Evolutionary conservation across 495 filamentous ascomycete genomes (phyloP).

Genomic region (Pyrenula massariospora): DNA sequence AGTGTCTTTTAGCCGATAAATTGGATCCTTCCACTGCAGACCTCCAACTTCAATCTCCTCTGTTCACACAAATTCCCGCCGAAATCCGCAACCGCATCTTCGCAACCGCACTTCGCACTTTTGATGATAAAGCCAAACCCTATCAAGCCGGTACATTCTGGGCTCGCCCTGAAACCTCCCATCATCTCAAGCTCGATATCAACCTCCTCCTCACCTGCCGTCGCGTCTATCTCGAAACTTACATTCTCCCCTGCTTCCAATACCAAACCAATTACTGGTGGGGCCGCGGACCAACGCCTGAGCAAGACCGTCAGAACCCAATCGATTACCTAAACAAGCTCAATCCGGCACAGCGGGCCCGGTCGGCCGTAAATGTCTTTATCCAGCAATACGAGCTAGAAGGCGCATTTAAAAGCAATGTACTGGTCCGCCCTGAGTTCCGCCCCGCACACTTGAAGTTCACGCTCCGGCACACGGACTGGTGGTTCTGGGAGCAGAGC

Average conservation of each 20-base stretch:
- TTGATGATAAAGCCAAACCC: conserved; percentile 8
- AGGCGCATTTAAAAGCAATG: neutral
- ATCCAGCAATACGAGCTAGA: conserved; percentile 16
- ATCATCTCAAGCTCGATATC: conserved; percentile 11
- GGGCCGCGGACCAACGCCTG: conserved; percentile 1
- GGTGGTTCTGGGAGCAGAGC: conserved; percentile 19
- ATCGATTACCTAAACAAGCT: neutral
- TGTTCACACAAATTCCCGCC: conserved; percentile 16
- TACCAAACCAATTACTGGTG: conserved; percentile 13
- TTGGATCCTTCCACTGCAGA: neutral
- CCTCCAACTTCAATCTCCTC: conserved; percentile 10
- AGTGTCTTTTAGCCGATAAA: neutral
- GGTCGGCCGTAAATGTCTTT: conserved; percentile 13
- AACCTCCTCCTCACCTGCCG: conserved; percentile 17
- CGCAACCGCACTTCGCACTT: conserved; percentile 15
- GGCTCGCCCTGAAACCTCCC: conserved; percentile 15
- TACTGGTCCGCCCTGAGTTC: neutral
- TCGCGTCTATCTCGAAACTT: conserved; percentile 15
- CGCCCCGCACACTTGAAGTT: conserved; percentile 8
- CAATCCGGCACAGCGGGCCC: conserved; percentile 3
- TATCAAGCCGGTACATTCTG: conserved; percentile 10
- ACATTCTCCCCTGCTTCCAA: conserved; percentile 13
- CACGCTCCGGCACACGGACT: conserved; percentile 20
- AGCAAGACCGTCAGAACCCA: neutral
- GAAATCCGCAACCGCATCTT: conserved; percentile 21